A percentile compares a stretch with the other conserved stretches of the same genome.
These are phyloP conservation scores for Pleurozium schreberi DNA, from an alignment of 225 moss, liverwort and hornwort species.

Conservation along the genomic window DNA sequence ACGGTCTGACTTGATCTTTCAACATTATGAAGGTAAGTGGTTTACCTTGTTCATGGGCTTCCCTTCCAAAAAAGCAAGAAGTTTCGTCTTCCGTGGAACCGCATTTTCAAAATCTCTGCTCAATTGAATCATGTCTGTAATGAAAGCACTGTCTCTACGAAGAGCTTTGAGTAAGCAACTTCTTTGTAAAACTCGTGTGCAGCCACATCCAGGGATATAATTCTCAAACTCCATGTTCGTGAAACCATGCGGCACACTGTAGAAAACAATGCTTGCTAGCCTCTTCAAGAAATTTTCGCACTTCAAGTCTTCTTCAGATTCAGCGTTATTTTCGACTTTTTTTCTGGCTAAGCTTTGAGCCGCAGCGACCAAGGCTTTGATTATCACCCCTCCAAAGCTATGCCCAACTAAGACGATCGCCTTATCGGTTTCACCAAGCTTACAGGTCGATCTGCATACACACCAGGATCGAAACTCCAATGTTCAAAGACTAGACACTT, in stretches of 20 bases:
- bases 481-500: neutral
- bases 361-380: neutral
- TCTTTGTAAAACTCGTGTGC: neutral
- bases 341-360: neutral
- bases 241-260: neutral
- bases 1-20: neutral
- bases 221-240: neutral
- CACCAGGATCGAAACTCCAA: neutral
- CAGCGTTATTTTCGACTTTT: neutral
- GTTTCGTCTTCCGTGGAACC: neutral
- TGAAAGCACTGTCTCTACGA: neutral
- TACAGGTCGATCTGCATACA: neutral
- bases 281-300: neutral
- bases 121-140: neutral
- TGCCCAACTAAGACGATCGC: conserved; percentile 6
- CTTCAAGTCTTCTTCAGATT: neutral
- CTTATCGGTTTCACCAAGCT: neutral
- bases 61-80: neutral
- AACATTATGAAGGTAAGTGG: neutral
- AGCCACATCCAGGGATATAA: neutral
- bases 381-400: conserved; percentile 13
- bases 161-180: neutral
- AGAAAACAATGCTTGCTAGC: neutral
- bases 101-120: neutral
- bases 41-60: conserved; percentile 5